Conservation (phyloP, 2,329 filamentous ascomycete genomes). For the Ophiosphaerella herpotricha region DNA sequence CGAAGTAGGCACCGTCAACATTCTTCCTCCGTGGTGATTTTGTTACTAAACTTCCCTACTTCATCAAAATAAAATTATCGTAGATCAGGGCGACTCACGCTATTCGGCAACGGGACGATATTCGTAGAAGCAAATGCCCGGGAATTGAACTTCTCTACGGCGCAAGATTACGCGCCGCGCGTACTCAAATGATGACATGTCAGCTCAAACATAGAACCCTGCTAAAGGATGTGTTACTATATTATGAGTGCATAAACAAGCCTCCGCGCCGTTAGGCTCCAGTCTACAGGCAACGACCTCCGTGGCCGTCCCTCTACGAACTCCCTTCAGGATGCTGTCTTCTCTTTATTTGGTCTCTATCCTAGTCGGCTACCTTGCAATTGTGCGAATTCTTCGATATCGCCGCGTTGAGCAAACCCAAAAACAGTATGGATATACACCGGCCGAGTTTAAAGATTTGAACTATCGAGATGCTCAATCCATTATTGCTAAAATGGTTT, state of each 20-base stretch:
- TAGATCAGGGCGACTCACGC: too few relatives aligned
- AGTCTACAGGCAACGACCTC: neutral
- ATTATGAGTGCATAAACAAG: too few relatives aligned
- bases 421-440: constrained; percentile 4
- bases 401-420: constrained; percentile 6
- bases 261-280: neutral
- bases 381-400: constrained; percentile 7
- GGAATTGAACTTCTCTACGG: too few relatives aligned
- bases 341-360: neutral
- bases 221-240: too few relatives aligned
- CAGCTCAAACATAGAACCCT: too few relatives aligned
- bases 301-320: neutral
- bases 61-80: too few relatives aligned
- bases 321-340: neutral
- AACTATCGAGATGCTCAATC: constrained; percentile 10
- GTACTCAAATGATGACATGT: too few relatives aligned
- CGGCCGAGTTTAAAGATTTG: constrained; percentile 3
- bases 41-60: too few relatives aligned
- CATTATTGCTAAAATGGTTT: neutral
- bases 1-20: neutral
- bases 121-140: too few relatives aligned
- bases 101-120: too few relatives aligned
- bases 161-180: neutral
- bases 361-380: constrained; percentile 3
- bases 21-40: too few relatives aligned